Base-by-base conservation (phyloP, 2,329 filamentous ascomycete species). In the Cladosporium sp. region DNA sequence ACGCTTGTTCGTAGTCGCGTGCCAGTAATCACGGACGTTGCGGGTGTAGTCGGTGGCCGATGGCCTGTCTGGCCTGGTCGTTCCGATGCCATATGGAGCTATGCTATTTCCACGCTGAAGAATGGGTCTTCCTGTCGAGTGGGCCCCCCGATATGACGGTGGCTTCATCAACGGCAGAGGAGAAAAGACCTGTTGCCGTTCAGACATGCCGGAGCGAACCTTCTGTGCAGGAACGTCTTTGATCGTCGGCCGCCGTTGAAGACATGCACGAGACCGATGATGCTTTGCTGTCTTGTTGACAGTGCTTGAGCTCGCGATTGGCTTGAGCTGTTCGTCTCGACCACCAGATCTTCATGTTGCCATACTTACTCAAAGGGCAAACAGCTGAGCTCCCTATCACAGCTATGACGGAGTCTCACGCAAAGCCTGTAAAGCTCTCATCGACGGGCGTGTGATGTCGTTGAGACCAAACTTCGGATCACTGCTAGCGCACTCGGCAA, bases 1-100 rank as follows among this genome's bases (percentile, higher is more conserved):
- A 26, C 59, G 59, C 59, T 62, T 62, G 59, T 30, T 25, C 48
- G 32, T 54, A 49, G 49, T 62, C 59, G 59, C 59, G 59, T 62
- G 59, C 49, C 59, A 62, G 30, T 30, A 18, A 39, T 34, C 59
- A 62, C 59, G 48, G 59, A 49, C 59, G 30, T 62, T 61, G 58
- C 58, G 58, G 58, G 58, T 39, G 43, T 51, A 51, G 58, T 51
- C 36, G 26, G 43, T 61, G 43, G 58, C 32, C 58, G 58, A 51
- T 26, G n/a, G 30, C 28, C 36, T 43, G 36, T 46, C 25, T 18
- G n/a, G 36, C 58, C 59, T 62, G 30, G 59, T 62, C 32, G 59
- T 53, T 49, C 59, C 48, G 59, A 39, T 39, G 59, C 48, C 59
- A 62, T 62, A 62, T 62, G 32, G 48, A 28, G 48, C 59, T 43